Percentiles rank a stretch among this genome's conserved stretches.
phyloP scores from a whole-genome alignment of 768 basidiomycete species.

The Cystofilobasidium bisporidii region DNA sequence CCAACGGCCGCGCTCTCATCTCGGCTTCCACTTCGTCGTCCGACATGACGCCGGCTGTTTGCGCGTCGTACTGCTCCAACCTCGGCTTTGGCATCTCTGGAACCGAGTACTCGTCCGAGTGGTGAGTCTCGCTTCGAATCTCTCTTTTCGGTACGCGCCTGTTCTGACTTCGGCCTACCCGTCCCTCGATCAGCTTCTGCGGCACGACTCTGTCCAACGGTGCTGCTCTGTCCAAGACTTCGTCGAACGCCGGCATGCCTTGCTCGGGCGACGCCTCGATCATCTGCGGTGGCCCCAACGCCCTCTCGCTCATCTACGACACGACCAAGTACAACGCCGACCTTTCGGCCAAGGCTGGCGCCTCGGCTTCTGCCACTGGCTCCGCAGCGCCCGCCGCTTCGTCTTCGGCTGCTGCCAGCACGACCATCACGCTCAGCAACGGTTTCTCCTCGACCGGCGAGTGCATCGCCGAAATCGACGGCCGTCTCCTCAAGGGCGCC shows the following conservation, averaged over 20 bases:
- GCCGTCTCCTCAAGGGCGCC: slow-evolving; percentile 15
- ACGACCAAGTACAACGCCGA: slow-evolving; percentile 7
- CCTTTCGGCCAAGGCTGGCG: slow-evolving; percentile 5
- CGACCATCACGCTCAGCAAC: slow-evolving; percentile 12
- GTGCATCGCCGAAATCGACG: slow-evolving; percentile 12
- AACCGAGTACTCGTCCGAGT: slow-evolving; percentile 9
- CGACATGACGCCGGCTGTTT: neutral
- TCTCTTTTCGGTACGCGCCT: no score
- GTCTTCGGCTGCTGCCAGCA: neutral
- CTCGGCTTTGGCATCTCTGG: neutral
- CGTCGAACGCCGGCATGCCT: slow-evolving; percentile 32
- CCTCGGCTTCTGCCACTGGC: neutral
- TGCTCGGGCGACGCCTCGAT: slow-evolving; percentile 31
- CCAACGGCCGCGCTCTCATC: slow-evolving; percentile 14
- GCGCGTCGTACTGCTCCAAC: neutral
- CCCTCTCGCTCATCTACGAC: slow-evolving; percentile 20
- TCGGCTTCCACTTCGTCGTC: neutral
- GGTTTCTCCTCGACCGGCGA: neutral
- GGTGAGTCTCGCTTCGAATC: no score
- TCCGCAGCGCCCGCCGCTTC: neutral
- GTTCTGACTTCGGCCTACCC: no score
- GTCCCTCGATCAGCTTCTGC: slow-evolving; percentile 39
- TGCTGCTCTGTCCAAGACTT: slow-evolving; percentile 31
- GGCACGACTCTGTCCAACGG: slow-evolving; percentile 50
- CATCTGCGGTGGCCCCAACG: slow-evolving; percentile 4